Evolutionary conservation across 495 filamentous ascomycete species (phyloP).

Genomic region (Penicillium verhagenii): DNA sequence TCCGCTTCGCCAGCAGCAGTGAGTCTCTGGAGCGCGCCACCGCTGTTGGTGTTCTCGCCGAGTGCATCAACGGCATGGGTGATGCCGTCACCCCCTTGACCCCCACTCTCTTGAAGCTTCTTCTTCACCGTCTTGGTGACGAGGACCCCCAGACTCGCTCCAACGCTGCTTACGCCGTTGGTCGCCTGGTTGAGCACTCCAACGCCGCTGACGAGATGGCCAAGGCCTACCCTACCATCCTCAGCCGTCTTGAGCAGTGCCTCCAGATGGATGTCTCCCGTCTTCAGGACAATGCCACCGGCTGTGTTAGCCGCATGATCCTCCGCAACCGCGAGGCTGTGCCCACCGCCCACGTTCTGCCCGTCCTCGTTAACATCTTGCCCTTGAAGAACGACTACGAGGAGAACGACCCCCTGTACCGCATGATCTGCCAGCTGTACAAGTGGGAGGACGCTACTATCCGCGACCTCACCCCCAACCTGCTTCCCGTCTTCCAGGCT

Average conservation of each 20-base stretch:
- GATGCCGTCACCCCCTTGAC: slow-evolving; percentile 75
- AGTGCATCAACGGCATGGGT: slow-evolving; percentile 87
- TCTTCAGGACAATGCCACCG: slow-evolving; percentile 88
- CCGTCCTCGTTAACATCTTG: slow-evolving; percentile 72
- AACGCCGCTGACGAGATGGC: slow-evolving; percentile 68
- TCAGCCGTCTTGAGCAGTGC: slow-evolving; percentile 79
- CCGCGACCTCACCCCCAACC: slow-evolving; percentile 68
- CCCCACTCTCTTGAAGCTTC: slow-evolving; percentile 67
- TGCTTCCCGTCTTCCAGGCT: slow-evolving; percentile 77
- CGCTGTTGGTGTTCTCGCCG: slow-evolving; percentile 86
- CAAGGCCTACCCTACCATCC: slow-evolving; percentile 70
- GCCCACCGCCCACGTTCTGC: slow-evolving; percentile 76
- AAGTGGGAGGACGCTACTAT: slow-evolving; percentile 69
- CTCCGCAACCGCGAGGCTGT: slow-evolving; percentile 74
- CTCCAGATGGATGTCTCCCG: slow-evolving; percentile 72
- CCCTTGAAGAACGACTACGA: slow-evolving; percentile 93
- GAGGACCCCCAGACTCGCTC: slow-evolving; percentile 91
- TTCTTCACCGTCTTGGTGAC: slow-evolving; percentile 83
- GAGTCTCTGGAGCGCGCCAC: slow-evolving; percentile 85
- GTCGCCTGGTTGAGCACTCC: slow-evolving; percentile 78
- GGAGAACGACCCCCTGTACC: slow-evolving; percentile 91
- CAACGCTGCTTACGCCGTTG: slow-evolving; percentile 88
- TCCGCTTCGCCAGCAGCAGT: slow-evolving; percentile 81
- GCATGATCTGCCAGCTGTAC: slow-evolving; percentile 84
- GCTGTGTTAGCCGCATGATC: slow-evolving; percentile 91